phyloP scores from a whole-genome alignment of 164 flowering plant species.

The Echeveria elegans region DNA sequence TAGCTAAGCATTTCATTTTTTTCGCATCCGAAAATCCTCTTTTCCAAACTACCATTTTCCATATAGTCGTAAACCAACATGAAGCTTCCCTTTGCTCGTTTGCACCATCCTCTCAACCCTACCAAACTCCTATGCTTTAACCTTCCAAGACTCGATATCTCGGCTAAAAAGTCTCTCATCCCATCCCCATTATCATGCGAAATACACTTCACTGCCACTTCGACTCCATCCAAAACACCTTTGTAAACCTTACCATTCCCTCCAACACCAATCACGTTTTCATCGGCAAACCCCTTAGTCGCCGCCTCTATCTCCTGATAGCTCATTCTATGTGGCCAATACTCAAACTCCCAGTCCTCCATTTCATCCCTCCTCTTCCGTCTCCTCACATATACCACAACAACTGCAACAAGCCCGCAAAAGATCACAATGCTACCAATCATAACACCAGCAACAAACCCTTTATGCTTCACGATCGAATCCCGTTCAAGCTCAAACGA shows the following conservation, averaged over 20 bases:
- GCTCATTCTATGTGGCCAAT: conserved; percentile 58
- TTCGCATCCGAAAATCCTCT: conserved; percentile 38
- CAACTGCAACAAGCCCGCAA: conserved; percentile 8
- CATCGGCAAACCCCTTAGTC: conserved; percentile 42
- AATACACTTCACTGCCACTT: conserved; percentile 53
- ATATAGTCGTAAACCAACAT: conserved; percentile 55
- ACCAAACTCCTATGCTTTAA: conserved; percentile 57
- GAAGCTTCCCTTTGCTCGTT: conserved; percentile 42
- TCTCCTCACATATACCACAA: conserved; percentile 16
- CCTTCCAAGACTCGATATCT: conserved; percentile 57
- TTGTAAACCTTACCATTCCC: conserved; percentile 64
- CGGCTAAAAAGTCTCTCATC: conserved; percentile 48
- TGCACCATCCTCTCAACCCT: conserved; percentile 68
- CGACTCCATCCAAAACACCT: conserved; percentile 37
- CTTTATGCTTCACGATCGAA: conserved; percentile 20
- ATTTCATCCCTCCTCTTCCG: conserved; percentile 24
- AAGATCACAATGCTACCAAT: conserved; percentile 20
- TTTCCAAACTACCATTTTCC: conserved; percentile 71
- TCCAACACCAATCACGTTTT: conserved; percentile 58
- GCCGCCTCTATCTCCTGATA: conserved; percentile 39
- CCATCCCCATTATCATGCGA: conserved; percentile 39
- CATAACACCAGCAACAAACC: conserved; percentile 34
- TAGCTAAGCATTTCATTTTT: conserved; percentile 26
- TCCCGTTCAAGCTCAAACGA: conserved; percentile 34
- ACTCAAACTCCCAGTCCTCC: conserved; percentile 75